Evolutionary conservation across 1,139 yeast species (phyloP), one percentile per base, ranked within the genome.

Genomic region (Sugiyamaella xylanicola): DNA sequence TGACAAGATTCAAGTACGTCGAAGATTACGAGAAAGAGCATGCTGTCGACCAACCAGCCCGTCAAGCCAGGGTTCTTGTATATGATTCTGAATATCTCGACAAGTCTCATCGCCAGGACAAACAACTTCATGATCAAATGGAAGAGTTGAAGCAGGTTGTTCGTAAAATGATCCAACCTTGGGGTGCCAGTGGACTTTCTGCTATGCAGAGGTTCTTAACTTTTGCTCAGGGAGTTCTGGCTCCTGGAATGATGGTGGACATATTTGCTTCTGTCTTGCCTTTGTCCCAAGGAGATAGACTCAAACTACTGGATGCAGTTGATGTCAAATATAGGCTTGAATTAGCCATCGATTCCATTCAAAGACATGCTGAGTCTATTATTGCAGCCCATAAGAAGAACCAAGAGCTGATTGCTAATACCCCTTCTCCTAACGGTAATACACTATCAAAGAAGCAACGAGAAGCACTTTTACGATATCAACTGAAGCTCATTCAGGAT

Each of bases 191-290:
- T 19, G 54, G 54, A 5, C 54, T 53, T 13, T 45, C 61, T 3
- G 63, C 65, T 9, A 58, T 62, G 49, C 61, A 58, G 50, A 54
- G 63, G 55, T 53, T 64, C 57, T 44, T 65, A 51, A 43, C 64
- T 42, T 52, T 59, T 54, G 56, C 63, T 51, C 59, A 58, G 56
- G 55, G 62, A 11, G 57, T 62, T 11, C 59, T 64, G 37, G 63
- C 71, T 7, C 70, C 76, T 2, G 67, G 70, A 2, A 61, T 63
- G 47, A 55, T 74, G 36, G 69, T 72, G 1, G 77, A 74, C 56
- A 58, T 73, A 36, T 61, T 73, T 46, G 68, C 68, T 9, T 66
- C 74, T n/a, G 65, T 73, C 16, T 62, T 74, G 42, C 76, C 76
- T 11, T 61, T 73, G 25, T 62, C 66, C 1, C 64, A 59, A 41